A percentile compares a stretch with the other conserved stretches of the same genome.
Conservation (phyloP, 2,329 filamentous ascomycete genomes). For the Verticillium tricorpus region DNA sequence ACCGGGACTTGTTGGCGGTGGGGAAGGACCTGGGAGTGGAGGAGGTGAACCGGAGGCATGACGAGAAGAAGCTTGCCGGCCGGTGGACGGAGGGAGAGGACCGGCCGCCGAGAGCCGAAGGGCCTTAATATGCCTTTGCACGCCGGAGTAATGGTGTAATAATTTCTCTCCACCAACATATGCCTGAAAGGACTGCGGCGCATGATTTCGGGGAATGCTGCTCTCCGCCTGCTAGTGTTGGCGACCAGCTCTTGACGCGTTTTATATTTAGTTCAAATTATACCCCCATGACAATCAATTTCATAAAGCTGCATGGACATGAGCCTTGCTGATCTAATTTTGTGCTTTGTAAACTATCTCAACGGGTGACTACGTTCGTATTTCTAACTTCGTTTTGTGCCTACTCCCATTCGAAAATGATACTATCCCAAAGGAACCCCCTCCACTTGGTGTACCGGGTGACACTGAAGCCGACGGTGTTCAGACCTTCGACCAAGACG, state of each 20-base stretch:
- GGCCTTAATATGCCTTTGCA: neutral
- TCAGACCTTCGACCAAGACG: conserved; percentile 4
- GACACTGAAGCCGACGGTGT: conserved; percentile 6
- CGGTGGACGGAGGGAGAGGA: neutral
- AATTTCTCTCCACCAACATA: too few species aligned
- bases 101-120: neutral
- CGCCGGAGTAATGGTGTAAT: neutral
- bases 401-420: conserved; percentile 9
- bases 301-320: too few species aligned
- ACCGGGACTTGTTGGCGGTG: conserved; percentile 42
- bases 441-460: conserved; percentile 10
- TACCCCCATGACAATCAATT: too few species aligned
- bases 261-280: too few species aligned
- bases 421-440: conserved; percentile 11
- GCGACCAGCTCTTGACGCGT: too few species aligned
- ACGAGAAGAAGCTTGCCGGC: conserved; percentile 9
- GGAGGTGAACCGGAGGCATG: conserved; percentile 17
- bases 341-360: too few species aligned
- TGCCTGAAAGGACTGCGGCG: too few species aligned
- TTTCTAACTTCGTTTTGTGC: neutral
- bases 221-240: too few species aligned
- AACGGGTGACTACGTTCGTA: too few species aligned
- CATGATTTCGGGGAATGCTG: too few species aligned
- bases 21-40: conserved; percentile 50
- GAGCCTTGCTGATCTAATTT: too few species aligned